Evolutionary conservation across 352 stramenopile genomes (phyloP).

Genomic region (Phytophthora rubi): DNA sequence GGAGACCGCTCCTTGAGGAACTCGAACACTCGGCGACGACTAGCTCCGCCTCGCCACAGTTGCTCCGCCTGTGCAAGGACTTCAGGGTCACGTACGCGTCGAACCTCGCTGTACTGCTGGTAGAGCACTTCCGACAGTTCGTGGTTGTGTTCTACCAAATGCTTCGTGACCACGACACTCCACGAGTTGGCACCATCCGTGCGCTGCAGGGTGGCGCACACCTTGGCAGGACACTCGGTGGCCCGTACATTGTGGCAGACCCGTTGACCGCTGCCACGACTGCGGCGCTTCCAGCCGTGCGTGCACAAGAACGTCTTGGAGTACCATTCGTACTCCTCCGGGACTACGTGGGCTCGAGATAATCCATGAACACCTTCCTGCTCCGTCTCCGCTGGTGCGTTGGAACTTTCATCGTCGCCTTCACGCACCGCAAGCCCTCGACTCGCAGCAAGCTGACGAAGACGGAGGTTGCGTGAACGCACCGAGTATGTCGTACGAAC

Average conservation of each 20-base stretch:
- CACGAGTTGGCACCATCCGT: slow-evolving; percentile 40
- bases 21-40: slow-evolving; percentile 73
- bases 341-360: slow-evolving; percentile 56
- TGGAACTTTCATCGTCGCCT: slow-evolving; percentile 4
- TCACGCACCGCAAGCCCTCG: slow-evolving; percentile 42
- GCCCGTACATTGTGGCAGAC: slow-evolving; percentile 74
- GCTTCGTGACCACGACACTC: slow-evolving; percentile 77
- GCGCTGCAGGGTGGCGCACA: slow-evolving; percentile 75
- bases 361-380: slow-evolving; percentile 25
- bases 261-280: slow-evolving; percentile 70
- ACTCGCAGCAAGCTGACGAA: slow-evolving; percentile 54
- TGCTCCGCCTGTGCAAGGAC: slow-evolving; percentile 62
- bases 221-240: slow-evolving; percentile 68
- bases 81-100: slow-evolving; percentile 65
- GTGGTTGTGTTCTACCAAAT: slow-evolving; percentile 78
- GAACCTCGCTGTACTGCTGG: slow-evolving; percentile 74
- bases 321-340: slow-evolving; percentile 72
- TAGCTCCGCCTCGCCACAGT: slow-evolving; percentile 63
- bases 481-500: slow-evolving; percentile 82
- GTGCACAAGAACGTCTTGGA: slow-evolving; percentile 85
- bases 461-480: slow-evolving; percentile 61
- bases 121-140: slow-evolving; percentile 63
- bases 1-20: slow-evolving; percentile 71
- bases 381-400: slow-evolving; percentile 3
- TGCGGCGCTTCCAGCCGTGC: slow-evolving; percentile 77